phyloP scores from a whole-genome alignment of 75 land plant genomes.

The Pinus tabuliformis region DNA sequence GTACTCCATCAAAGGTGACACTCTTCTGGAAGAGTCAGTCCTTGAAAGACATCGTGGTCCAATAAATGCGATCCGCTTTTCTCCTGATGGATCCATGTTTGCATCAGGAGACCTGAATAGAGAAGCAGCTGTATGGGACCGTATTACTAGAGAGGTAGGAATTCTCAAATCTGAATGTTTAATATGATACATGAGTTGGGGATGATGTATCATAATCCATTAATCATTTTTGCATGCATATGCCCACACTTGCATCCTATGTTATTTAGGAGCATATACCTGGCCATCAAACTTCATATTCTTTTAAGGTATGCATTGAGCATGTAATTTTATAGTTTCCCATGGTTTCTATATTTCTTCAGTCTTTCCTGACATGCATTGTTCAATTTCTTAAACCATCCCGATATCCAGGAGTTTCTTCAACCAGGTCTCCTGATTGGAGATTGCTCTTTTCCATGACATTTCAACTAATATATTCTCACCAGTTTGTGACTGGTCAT shows the following conservation, averaged over 20 bases:
- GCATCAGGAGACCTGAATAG: slow-evolving; percentile 90
- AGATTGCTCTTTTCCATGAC: background rate
- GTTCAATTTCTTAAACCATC: background rate
- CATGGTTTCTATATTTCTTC: background rate
- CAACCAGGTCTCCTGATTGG: background rate
- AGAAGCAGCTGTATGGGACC: slow-evolving; percentile 97
- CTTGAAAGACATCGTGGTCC: slow-evolving; percentile 94
- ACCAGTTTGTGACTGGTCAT: background rate
- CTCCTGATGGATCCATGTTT: slow-evolving; percentile 94
- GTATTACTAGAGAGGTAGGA: slow-evolving; percentile 75
- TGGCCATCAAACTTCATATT: background rate
- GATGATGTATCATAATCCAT: background rate
- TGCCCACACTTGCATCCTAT: background rate
- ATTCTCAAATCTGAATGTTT: background rate
- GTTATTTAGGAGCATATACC: background rate
- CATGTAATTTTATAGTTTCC: background rate
- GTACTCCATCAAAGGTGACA: slow-evolving; percentile 62
- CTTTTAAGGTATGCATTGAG: background rate
- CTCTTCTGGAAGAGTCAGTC: slow-evolving; percentile 60
- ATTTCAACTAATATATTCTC: background rate
- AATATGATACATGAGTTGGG: background rate
- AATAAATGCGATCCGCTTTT: slow-evolving; percentile 72
- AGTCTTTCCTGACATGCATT: background rate
- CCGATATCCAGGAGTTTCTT: background rate
- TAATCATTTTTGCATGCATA: background rate